phyloP scores from a whole-genome alignment of 768 basidiomycete species.

The Stropharia rugosoannulata region DNA sequence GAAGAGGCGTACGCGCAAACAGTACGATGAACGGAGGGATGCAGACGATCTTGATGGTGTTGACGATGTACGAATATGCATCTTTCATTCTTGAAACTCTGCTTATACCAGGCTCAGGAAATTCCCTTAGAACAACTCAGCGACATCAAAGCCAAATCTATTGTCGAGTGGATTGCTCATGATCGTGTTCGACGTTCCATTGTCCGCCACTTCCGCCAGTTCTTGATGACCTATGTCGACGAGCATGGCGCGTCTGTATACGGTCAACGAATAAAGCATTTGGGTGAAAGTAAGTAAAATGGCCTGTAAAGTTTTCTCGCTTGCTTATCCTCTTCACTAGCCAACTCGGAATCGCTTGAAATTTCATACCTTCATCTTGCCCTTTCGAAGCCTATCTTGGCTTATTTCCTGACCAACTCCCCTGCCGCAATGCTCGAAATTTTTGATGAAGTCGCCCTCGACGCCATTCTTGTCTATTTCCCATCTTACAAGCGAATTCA shows the following conservation, averaged over 20 bases:
- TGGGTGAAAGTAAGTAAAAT: slow-evolving; percentile 82
- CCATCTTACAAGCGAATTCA: slow-evolving; percentile 97
- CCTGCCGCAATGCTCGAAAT: slow-evolving; percentile 91
- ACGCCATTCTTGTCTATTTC: slow-evolving; percentile 93
- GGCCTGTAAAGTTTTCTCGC: background rate
- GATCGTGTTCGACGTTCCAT: slow-evolving; percentile 91
- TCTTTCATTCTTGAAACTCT: background rate
- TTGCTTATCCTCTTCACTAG: slow-evolving; percentile 38
- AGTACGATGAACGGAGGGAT: slow-evolving; percentile 92
- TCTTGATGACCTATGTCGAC: slow-evolving; percentile 95
- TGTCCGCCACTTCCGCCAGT: slow-evolving; percentile 89
- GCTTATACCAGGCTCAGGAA: slow-evolving; percentile 51
- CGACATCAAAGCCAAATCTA: slow-evolving; percentile 96
- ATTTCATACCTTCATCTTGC: slow-evolving; percentile 96
- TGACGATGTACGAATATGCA: slow-evolving; percentile 65
- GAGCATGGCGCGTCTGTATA: slow-evolving; percentile 91
- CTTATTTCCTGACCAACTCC: slow-evolving; percentile 96
- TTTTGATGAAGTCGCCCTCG: slow-evolving; percentile 93
- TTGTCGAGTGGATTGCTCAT: slow-evolving; percentile 96
- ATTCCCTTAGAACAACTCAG: slow-evolving; percentile 93
- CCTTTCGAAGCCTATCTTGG: slow-evolving; percentile 88
- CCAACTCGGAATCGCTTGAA: slow-evolving; percentile 95
- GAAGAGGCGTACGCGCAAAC: slow-evolving; percentile 80
- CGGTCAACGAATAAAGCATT: slow-evolving; percentile 86
- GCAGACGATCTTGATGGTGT: slow-evolving; percentile 88